Evolutionary conservation across 345 rosid genomes (phyloP), one percentile per base, ranked within the genome.

Genomic region (Salix viminalis): DNA sequence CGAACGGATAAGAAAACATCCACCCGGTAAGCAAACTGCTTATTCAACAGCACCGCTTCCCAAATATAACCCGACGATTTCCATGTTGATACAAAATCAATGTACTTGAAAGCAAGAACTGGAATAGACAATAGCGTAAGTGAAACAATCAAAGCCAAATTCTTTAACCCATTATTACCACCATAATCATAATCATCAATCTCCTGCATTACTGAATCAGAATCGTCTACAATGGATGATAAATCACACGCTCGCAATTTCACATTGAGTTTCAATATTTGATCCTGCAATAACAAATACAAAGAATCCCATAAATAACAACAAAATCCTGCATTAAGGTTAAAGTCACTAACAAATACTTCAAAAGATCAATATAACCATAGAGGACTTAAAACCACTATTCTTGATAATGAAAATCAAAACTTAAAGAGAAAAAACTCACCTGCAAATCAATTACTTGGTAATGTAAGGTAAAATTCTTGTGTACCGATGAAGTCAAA

Each of bases 361-460:
- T 9, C 23, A 58, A 58, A 58, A n/a, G 13, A 23, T 58, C 28
- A 58, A 58, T 58, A n/a, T n/a, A 58, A 58, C 64, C 23, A n/a
- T 9, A 58, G 23, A 58, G 23, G 64, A 58, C 23, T 58, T 58
- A 58, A 58, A 3, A 58, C 11, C 28, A 58, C 28, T n/a, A 58
- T 3, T 58, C 26, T n/a, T n/a, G 28, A 58, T 58, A n/a, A 58
- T 58, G 23, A 2, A 28, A 37, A 24, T 19, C 16, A 36, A 50
- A 67, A 19, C 21, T 24, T 50, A 7, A 65, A 12, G 9, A 48
- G 48, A 50, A 65, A 65, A 18, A 23, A 5, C 36, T 61, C 71
- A 88, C 95, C 92, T 88, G 87, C 79, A 89, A 85, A 32, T 86
- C 85, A 67, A 79, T 66, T 48, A 87, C 89, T 80, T 86, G 86